Evolutionary conservation across 2,329 filamentous ascomycete genomes (phyloP).

Genomic region (Aspergillus fumigatiaffinis): DNA sequence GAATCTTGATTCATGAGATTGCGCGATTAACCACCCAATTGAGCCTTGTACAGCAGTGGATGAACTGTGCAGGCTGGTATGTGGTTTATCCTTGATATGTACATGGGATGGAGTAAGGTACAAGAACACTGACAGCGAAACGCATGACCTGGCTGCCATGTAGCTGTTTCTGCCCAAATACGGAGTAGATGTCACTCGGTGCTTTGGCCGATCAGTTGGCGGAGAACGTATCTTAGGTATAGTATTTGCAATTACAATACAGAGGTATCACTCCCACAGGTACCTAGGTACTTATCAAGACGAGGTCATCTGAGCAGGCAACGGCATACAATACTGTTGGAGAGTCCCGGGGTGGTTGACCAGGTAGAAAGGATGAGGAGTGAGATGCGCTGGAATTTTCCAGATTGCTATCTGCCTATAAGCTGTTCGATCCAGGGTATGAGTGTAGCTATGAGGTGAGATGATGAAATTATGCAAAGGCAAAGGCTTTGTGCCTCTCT

Average conservation of each 20-base stretch:
- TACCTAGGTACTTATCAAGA: neutral
- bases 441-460: neutral
- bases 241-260: neutral
- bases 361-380: neutral
- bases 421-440: neutral
- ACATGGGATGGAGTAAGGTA: neutral
- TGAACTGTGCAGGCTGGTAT: neutral
- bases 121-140: neutral
- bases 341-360: neutral
- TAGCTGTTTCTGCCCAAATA: neutral
- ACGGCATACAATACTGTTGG: neutral
- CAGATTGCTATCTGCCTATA: neutral
- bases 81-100: neutral
- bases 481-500: neutral
- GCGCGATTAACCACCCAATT: neutral
- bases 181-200: too few relatives aligned
- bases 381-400: neutral
- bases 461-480: neutral
- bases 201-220: too few relatives aligned
- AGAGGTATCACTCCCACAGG: neutral
- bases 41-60: neutral
- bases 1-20: neutral
- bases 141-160: neutral
- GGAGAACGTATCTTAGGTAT: too few relatives aligned
- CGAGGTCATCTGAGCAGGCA: neutral